Evolutionary conservation across 2,329 filamentous ascomycete species (phyloP), one percentile per base, ranked within the genome.

Genomic region (Trichophyton benhamiae): DNA sequence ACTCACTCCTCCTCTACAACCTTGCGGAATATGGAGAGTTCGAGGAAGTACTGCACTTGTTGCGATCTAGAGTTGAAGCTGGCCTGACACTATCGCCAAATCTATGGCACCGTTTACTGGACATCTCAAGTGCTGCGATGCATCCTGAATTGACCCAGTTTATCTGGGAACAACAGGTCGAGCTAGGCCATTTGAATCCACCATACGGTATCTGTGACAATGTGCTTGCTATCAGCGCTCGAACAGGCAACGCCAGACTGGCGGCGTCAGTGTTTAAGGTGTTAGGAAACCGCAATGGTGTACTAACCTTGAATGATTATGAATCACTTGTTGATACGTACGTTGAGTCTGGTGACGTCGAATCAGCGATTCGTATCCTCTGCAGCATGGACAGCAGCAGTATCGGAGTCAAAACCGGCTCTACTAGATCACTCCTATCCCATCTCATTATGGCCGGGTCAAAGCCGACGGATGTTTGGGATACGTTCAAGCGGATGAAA

Each of bases 251-350:
- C 70, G 76, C 83, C 1, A 72, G 78, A 0, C 78, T 96, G 8
- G 88, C 87, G 0, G 85, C 84, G 4, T 82, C 87, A 33, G 87
- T 88, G 33, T 83, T 95, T 64, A 80, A 84, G 25, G 75, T 85
- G 59, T 79, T 92, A 17, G 79, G 81, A 3, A 77, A 80, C 7
- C 80, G 84, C 25, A 79, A 79, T 13, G 80, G 81, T 46, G 78
- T 64, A 2, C 67, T 91, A 42, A 77, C 80, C 7, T 73, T 81
- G 4, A 80, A 87, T 64, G 89, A 96, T 70, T 95, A 94, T 73
- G 90, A 95, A 71, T 81, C 87, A 30, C 79, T 96, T 30, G 77
- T 91, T 5, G 84, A 89, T 62, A 82, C 87, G 3, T 89, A 95
- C 69, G 78, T 84, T 63, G 72, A 72, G 15, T 75, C 77, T 2